Percentiles rank a stretch among this genome's conserved stretches.
Conservation (phyloP, 1,284 basidiomycete genomes). For the Gomphus sp. region DNA sequence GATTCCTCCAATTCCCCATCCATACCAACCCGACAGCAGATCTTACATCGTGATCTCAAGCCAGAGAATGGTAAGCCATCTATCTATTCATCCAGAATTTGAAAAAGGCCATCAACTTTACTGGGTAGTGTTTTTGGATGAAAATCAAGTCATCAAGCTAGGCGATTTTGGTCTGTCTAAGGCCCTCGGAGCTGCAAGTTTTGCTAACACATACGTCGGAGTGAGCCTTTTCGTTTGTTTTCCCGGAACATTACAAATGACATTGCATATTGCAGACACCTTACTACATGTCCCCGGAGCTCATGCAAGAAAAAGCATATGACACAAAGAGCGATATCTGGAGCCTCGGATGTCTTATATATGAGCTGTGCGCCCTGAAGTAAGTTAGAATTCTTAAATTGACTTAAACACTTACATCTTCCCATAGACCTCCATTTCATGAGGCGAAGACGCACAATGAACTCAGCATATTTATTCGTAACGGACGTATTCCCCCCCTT, state of each 20-base stretch:
- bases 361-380: conserved; percentile 88
- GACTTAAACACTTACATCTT: background rate
- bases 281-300: conserved; percentile 97
- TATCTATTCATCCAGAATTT: background rate
- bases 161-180: conserved; percentile 97
- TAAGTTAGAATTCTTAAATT: conserved; percentile 18
- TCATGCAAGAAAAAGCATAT: conserved; percentile 93
- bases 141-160: conserved; percentile 75
- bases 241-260: no score
- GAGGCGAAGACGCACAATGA: conserved; percentile 85
- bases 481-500: conserved; percentile 79
- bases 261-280: conserved; percentile 57
- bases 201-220: conserved; percentile 95
- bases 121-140: conserved; percentile 71
- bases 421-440: conserved; percentile 71
- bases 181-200: conserved; percentile 76
- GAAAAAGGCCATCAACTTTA: background rate
- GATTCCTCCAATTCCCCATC: conserved; percentile 25
- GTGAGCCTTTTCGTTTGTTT: conserved; percentile 53
- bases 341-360: conserved; percentile 94
- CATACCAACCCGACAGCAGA: conserved; percentile 53
- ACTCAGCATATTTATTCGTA: conserved; percentile 74
- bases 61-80: conserved; percentile 81
- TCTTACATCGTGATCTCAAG: conserved; percentile 91
- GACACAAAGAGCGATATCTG: conserved; percentile 98